Base-by-base conservation (phyloP, 2,329 filamentous ascomycete species). In the Talaromyces sp. region DNA sequence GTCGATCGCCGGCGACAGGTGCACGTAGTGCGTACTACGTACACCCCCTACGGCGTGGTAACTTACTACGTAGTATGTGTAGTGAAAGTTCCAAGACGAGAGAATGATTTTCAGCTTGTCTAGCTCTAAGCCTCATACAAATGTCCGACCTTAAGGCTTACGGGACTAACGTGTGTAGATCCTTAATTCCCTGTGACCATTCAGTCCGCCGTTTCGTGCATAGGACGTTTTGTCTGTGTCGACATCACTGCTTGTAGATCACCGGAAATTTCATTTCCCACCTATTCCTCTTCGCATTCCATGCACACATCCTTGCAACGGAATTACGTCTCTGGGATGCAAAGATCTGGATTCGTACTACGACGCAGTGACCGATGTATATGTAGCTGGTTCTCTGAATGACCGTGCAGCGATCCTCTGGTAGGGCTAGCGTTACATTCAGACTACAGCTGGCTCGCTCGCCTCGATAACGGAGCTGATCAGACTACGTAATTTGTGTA, bases 361-460 rank as follows among this genome's bases (percentile, higher is more conserved):
- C 44, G 46, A 28, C 28, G 25, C 7, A 23, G 23, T 16, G n/a
- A n/a, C n/a, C n/a, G n/a, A 46, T 46, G 16, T 28, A 11, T 8
- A 35, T 11, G 12, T 46, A 48, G 23, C 12, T 28, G 12, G n/a
- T n/a, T 50, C 14, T 50, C 16, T 31, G 25, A 44, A 48, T 46
- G 25, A 46, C 40, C 39, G 56, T 37, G 42, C 57, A 37, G 37
- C 25, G 42, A 39, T 31, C 42, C 42, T 59, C 33, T 50, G 25
- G 57, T 59, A 59, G 42, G 42, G 57, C 57, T 50, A 50, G 57
- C 31, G 57, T 50, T 59, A 59, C 57, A 59, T 59, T 39, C 28
- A 14, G 12, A 33, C 28, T 33, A 52, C 16, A 52, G 28, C n/a
- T 18, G 28, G 28, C 3, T 28, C 28, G n/a, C n/a, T n/a, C 48